Evolutionary conservation across 225 moss, liverwort and hornwort species (phyloP).

Genomic region (Bryum argenteum): DNA sequence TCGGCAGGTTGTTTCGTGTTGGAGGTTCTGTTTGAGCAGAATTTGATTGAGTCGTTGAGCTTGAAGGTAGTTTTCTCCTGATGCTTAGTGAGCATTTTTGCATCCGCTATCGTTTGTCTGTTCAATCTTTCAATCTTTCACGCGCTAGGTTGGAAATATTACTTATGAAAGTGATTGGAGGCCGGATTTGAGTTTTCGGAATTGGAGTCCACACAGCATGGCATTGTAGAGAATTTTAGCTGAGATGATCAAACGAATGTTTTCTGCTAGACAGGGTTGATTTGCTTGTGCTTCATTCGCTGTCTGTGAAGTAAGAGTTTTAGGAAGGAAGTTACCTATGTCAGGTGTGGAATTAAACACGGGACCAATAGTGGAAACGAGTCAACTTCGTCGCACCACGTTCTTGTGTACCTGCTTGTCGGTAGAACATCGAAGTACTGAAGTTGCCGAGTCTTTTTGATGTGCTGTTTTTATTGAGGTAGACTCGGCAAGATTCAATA

Average conservation of each 20-base stretch:
- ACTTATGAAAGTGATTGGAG: background rate
- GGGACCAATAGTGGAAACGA: slow-evolving; percentile 6
- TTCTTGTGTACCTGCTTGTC: background rate
- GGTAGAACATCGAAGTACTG: background rate
- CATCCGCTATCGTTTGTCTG: background rate
- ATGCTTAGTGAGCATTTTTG: slow-evolving; percentile 8
- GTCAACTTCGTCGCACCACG: background rate
- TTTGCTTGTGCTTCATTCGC: too few relatives aligned
- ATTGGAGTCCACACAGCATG: background rate
- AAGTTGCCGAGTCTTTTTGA: background rate
- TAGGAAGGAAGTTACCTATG: background rate
- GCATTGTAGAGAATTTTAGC: background rate
- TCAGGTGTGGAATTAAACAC: background rate
- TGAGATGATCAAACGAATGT: background rate
- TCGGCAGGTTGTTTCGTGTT: background rate
- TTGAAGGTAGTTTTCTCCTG: slow-evolving; percentile 21
- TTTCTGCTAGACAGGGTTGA: slow-evolving; percentile 1
- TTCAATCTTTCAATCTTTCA: too few relatives aligned
- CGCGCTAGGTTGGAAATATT: slow-evolving; percentile 16
- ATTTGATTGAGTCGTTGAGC: background rate
- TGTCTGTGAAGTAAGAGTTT: background rate
- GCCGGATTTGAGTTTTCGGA: background rate
- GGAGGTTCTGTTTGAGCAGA: background rate
- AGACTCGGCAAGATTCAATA: slow-evolving; percentile 4
- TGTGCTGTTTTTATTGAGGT: slow-evolving; percentile 3